Evolutionary conservation across 2,329 filamentous ascomycete species (phyloP).

Genomic region (Coniochaeta ligniaria): DNA sequence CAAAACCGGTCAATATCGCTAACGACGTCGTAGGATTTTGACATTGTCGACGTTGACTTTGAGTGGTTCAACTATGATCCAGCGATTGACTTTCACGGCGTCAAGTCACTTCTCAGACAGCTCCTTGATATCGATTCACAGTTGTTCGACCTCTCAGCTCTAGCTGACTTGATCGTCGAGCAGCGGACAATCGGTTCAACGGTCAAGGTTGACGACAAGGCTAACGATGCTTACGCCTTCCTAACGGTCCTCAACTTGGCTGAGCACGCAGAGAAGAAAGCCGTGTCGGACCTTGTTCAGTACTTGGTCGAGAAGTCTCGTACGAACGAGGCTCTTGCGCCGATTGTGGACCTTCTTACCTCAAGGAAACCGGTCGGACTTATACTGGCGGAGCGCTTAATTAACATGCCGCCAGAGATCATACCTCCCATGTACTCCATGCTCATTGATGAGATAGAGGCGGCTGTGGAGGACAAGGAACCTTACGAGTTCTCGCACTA

Average conservation of each 20-base stretch:
- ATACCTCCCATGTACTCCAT: conserved; percentile 91
- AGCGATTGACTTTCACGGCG: conserved; percentile 87
- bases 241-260: conserved; percentile 79
- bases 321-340: conserved; percentile 46
- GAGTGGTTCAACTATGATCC: conserved; percentile 97
- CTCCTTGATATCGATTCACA: conserved; percentile 83
- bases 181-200: conserved; percentile 88
- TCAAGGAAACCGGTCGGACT: conserved; percentile 64
- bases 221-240: conserved; percentile 87
- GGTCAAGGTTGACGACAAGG: conserved; percentile 94
- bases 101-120: conserved; percentile 84
- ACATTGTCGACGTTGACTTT: conserved; percentile 92
- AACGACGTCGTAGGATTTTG: conserved; percentile 58
- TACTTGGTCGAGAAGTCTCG: conserved; percentile 58
- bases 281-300: conserved; percentile 60
- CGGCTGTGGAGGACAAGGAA: conserved; percentile 82
- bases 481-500: conserved; percentile 93
- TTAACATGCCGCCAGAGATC: conserved; percentile 94
- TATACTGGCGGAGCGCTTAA: conserved; percentile 83
- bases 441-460: conserved; percentile 85
- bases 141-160: conserved; percentile 78
- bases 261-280: conserved; percentile 68
- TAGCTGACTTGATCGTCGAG: conserved; percentile 79
- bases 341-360: conserved; percentile 51
- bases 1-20: not conserved